Conservation (phyloP, 352 stramenopile species). For the Halophytophthora batemanensis region DNA sequence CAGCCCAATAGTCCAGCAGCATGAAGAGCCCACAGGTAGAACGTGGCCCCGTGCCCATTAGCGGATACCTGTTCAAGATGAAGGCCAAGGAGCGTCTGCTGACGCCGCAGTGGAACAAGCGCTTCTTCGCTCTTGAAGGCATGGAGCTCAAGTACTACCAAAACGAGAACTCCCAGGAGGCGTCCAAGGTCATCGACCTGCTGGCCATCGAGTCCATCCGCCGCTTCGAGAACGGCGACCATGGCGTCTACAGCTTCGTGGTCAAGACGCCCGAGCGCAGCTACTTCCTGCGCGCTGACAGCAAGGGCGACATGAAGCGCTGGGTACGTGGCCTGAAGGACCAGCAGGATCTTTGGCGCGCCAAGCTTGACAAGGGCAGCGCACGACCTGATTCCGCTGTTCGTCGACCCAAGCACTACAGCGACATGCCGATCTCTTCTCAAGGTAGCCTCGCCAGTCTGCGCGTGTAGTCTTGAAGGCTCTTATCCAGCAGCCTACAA, state of each 20-base stretch:
- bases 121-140: conserved; percentile 77
- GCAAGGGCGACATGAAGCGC: conserved; percentile 86
- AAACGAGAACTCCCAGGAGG: conserved; percentile 48
- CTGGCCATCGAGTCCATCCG: conserved; percentile 75
- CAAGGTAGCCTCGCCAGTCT: conserved; percentile 42
- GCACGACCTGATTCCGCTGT: conserved; percentile 23
- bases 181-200: conserved; percentile 73
- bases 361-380: conserved; percentile 36
- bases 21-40: conserved; percentile 54
- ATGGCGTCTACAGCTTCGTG: conserved; percentile 78
- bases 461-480: conserved; percentile 19
- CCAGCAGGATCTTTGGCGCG: conserved; percentile 81
- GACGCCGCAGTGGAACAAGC: conserved; percentile 78
- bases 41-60: conserved; percentile 67
- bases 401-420: conserved; percentile 77
- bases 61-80: conserved; percentile 84
- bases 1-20: neutral
- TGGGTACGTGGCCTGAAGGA: conserved; percentile 81
- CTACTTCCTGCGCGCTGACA: conserved; percentile 79
- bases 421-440: conserved; percentile 46
- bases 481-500: neutral
- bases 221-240: conserved; percentile 79
- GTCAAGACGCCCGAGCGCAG: conserved; percentile 71
- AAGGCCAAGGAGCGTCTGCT: conserved; percentile 69
- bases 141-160: conserved; percentile 80